phyloP scores from a whole-genome alignment of 2,329 filamentous ascomycete genomes.

The Metarhizium sp. region DNA sequence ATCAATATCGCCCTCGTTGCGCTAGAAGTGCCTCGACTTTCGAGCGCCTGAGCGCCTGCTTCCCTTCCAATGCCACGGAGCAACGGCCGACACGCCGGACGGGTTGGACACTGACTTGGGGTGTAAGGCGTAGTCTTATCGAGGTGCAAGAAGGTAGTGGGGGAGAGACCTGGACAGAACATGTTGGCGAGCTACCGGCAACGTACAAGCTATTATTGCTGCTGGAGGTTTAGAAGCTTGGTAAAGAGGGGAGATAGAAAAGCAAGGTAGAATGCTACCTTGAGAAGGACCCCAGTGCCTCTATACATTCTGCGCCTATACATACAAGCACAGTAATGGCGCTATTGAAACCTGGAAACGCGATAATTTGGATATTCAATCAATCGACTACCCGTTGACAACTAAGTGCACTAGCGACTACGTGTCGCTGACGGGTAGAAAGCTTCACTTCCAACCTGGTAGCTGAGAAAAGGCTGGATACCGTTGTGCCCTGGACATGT shows the following conservation, averaged over 20 bases:
- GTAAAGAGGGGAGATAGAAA: conserved; percentile 9
- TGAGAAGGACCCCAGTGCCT: no score
- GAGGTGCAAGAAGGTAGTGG: conserved; percentile 12
- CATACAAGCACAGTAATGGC: no score
- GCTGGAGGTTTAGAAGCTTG: no score
- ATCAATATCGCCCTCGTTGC: conserved; percentile 73
- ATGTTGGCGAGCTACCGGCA: conserved; percentile 14
- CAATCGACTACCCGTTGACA: no score
- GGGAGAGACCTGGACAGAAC: conserved; percentile 14
- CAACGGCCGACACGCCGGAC: conserved; percentile 4
- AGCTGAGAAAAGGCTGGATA: no score
- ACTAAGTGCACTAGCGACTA: no score
- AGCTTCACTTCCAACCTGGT: no score
- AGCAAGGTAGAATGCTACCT: neutral
- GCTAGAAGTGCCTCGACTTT: conserved; percentile 61
- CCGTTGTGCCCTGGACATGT: no score
- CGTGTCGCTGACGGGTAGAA: no score
- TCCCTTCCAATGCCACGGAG: conserved; percentile 26
- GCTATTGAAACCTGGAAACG: no score
- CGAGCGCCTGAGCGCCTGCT: conserved; percentile 54
- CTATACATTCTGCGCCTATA: no score
- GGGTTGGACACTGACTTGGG: conserved; percentile 11
- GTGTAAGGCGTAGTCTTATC: conserved; percentile 9
- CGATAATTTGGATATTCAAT: no score
- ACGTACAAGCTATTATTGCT: conserved; percentile 18